A percentile compares a stretch with the other conserved stretches of the same genome.
Conservation (phyloP, 192 early-diverging fungal genomes). For the Lunasporangiospora selenospora region DNA sequence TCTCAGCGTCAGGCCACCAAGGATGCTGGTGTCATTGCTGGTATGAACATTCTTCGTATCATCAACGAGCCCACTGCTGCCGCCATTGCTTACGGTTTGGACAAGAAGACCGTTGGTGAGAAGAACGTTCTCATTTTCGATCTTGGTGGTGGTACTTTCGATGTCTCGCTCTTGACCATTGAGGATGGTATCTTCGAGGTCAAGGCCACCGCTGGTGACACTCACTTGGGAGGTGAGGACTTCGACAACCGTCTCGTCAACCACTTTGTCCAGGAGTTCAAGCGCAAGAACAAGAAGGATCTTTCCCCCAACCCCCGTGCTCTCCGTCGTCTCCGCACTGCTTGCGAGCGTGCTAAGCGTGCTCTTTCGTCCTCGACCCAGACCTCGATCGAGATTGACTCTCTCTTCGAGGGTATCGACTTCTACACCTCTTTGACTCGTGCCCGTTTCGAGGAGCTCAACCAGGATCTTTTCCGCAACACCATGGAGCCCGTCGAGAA, state of each 20-base stretch:
- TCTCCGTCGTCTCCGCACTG: conserved; percentile 96
- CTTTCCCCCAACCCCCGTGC: conserved; percentile 88
- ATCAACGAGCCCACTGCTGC: conserved; percentile 99
- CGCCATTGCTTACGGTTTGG: conserved; percentile 98
- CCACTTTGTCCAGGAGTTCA: conserved; percentile 96
- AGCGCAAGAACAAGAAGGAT: conserved; percentile 99
- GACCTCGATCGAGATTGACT: conserved; percentile 96
- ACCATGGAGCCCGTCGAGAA: conserved; percentile 97
- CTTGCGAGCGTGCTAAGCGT: conserved; percentile 97
- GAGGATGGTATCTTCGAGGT: conserved; percentile 99
- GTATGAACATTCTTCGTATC: conserved; percentile 98
- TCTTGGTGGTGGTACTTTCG: conserved; percentile 97
- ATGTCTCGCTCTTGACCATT: conserved; percentile 96
- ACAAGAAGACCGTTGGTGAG: conserved; percentile 92
- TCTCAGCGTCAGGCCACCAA: conserved; percentile 99
- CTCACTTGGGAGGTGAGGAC: conserved; percentile 98
- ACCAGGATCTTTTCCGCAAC: conserved; percentile 94
- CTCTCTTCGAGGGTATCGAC: conserved; percentile 96
- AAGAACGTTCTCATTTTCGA: conserved; percentile 97
- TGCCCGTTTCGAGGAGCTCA: conserved; percentile 99
- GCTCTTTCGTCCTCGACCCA: conserved; percentile 93
- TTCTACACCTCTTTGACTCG: conserved; percentile 99
- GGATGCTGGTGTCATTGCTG: conserved; percentile 97
- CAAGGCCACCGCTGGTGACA: conserved; percentile 99
- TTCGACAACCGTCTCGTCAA: conserved; percentile 99